These are phyloP conservation scores for Suhomyces yuchorum DNA, from an alignment of 1,139 yeast species.

Conservation along the genomic window DNA sequence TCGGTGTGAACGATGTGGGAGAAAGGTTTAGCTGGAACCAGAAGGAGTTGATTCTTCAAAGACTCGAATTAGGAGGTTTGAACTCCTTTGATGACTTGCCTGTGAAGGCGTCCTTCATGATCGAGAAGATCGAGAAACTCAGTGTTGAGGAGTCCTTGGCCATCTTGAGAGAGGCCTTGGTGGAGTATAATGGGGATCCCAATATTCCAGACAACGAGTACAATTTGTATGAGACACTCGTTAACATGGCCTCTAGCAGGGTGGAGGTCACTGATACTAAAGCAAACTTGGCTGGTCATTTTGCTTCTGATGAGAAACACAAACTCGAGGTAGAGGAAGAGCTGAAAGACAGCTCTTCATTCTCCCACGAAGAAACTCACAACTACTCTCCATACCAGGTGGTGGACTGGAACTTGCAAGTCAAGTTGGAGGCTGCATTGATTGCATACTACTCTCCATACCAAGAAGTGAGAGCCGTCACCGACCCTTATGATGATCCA, in stretches of 20 bases:
- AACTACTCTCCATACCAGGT: conserved; percentile 3
- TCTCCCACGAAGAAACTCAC: conserved; percentile 22
- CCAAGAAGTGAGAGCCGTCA: conserved; percentile 63
- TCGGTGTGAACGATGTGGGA: conserved; percentile 31
- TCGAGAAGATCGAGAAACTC: conserved; percentile 32
- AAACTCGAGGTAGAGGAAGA: not conserved
- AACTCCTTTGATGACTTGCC: conserved; percentile 31
- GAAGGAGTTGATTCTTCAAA: conserved; percentile 25
- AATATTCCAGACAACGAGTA: conserved; percentile 22
- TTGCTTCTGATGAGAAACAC: conserved; percentile 4
- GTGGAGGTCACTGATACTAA: conserved; percentile 4
- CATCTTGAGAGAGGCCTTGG: conserved; percentile 21
- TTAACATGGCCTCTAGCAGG: not conserved
- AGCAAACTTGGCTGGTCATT: conserved; percentile 6
- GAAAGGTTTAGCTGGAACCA: conserved; percentile 26
- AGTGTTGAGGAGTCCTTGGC: conserved; percentile 25
- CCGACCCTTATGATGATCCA: conserved; percentile 56
- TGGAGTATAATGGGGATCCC: conserved; percentile 25
- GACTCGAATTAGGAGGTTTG: conserved; percentile 31
- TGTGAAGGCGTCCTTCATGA: conserved; percentile 29
- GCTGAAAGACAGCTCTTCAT: conserved; percentile 14
- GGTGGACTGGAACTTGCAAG: conserved; percentile 22
- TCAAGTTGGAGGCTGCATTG: conserved; percentile 27
- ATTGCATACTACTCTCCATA: conserved; percentile 60
- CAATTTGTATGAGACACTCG: conserved; percentile 14